phyloP scores from a whole-genome alignment of 2,329 filamentous ascomycete species.

The Colletotrichum ledebouriae region DNA sequence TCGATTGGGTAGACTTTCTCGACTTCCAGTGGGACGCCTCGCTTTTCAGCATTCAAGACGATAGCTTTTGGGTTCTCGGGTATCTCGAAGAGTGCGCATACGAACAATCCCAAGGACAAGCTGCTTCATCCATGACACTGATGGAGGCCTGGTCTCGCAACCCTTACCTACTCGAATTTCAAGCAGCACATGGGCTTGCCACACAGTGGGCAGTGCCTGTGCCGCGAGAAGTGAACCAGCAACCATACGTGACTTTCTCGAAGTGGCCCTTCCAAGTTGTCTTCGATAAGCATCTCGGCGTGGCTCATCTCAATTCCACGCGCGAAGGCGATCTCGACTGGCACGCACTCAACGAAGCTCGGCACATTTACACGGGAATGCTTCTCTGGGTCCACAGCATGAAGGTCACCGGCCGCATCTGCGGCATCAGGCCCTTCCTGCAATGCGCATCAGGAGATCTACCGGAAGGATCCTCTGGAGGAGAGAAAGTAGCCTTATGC shows the following conservation, averaged over 20 bases:
- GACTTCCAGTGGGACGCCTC: not conserved
- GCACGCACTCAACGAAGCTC: slow-evolving; percentile 4
- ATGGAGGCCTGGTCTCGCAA: slow-evolving; percentile 7
- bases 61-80: not conserved
- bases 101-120: not conserved
- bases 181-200: not conserved
- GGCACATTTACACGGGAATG: slow-evolving; percentile 3
- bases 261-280: not conserved
- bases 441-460: not conserved
- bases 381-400: not conserved
- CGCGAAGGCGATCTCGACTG: not conserved
- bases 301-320: not conserved
- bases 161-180: slow-evolving; percentile 3
- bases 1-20: not conserved
- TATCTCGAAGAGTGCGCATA: slow-evolving; percentile 9
- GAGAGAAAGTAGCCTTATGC: not conserved
- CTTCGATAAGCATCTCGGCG: not conserved
- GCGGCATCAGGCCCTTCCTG: slow-evolving; percentile 2
- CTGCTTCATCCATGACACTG: not conserved
- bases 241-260: not conserved
- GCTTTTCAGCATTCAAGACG: not conserved
- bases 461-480: not conserved
- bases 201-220: slow-evolving; percentile 13
- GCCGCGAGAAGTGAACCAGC: not conserved
- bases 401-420: not conserved